Conservation (phyloP, 768 basidiomycete genomes). For the Mycena galericulata region DNA sequence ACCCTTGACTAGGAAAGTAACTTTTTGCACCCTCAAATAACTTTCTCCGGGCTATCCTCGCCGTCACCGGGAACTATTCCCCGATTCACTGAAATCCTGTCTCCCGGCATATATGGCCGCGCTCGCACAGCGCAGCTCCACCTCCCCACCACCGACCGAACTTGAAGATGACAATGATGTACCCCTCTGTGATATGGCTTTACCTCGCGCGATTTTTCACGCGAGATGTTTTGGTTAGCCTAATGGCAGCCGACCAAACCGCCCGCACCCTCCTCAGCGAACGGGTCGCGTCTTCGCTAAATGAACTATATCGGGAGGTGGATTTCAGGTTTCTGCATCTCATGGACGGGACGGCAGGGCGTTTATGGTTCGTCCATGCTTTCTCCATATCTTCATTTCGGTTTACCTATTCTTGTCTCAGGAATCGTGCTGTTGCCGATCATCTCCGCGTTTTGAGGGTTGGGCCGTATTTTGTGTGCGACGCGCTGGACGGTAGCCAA, state of each 20-base stretch:
- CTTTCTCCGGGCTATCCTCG: not conserved
- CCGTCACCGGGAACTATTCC: not conserved
- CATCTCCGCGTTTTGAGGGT: slow-evolving; percentile 23
- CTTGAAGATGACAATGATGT: slow-evolving; percentile 27
- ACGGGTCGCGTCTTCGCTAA: slow-evolving; percentile 4
- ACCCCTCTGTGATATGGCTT: slow-evolving; percentile 19
- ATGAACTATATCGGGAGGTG: slow-evolving; percentile 19
- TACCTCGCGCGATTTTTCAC: slow-evolving; percentile 26
- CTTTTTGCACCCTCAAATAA: too few relatives aligned
- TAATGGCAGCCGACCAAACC: slow-evolving; percentile 1
- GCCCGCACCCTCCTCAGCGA: not conserved
- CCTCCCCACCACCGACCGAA: not conserved
- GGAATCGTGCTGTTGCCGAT: slow-evolving; percentile 15
- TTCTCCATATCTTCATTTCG: not conserved
- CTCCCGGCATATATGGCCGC: not conserved
- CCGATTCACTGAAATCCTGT: not conserved
- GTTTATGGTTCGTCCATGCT: slow-evolving; percentile 18
- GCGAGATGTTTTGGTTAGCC: slow-evolving; percentile 11
- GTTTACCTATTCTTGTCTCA: not conserved
- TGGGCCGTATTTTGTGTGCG: slow-evolving; percentile 28
- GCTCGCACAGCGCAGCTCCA: not conserved
- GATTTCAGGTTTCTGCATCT: slow-evolving; percentile 26
- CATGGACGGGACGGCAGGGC: slow-evolving; percentile 12
- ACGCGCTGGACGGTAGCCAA: slow-evolving; percentile 19
- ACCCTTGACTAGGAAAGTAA: too few relatives aligned